Percentiles rank a stretch among this genome's conserved stretches.
These are phyloP conservation scores for Sporisorium exsertum DNA, from an alignment of 1,284 basidiomycete genomes.

Conservation along the genomic window DNA sequence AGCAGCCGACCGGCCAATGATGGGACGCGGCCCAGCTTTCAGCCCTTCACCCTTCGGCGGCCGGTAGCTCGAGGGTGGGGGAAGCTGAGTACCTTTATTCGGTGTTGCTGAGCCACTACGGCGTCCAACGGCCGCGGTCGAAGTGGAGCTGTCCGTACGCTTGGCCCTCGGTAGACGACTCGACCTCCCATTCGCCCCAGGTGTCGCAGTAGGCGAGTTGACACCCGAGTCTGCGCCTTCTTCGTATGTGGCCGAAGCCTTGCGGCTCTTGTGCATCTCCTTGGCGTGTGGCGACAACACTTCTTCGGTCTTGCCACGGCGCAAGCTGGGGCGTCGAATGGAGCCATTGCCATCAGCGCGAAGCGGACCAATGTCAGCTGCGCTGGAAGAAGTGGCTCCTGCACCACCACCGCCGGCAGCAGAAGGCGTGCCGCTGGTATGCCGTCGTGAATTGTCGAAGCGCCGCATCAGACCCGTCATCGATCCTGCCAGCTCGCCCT, in stretches of 20 bases:
- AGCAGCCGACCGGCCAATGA: constrained; percentile 45
- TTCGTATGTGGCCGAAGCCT: constrained; percentile 20
- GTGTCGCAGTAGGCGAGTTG: constrained; percentile 17
- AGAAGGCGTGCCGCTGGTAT: constrained; percentile 14
- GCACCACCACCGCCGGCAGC: background rate
- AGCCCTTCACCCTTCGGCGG: constrained; percentile 44
- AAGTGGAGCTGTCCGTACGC: constrained; percentile 37
- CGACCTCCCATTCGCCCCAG: constrained; percentile 6
- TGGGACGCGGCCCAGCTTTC: constrained; percentile 47
- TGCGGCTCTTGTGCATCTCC: constrained; percentile 20
- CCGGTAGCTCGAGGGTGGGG: constrained; percentile 45
- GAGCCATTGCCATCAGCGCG: constrained; percentile 16
- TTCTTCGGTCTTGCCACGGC: constrained; percentile 75
- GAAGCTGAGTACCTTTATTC: constrained; percentile 14
- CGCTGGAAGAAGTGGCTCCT: background rate
- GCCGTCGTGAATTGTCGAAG: constrained; percentile 47
- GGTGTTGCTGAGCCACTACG: constrained; percentile 40
- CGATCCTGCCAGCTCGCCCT: constrained; percentile 45
- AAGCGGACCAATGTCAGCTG: background rate
- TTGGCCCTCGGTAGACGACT: constrained; percentile 48
- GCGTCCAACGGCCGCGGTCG: constrained; percentile 26
- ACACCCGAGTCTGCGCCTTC: constrained; percentile 16
- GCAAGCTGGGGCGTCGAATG: constrained; percentile 72
- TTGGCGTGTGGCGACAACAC: constrained; percentile 58
- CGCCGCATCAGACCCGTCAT: constrained; percentile 41